Evolutionary conservation across 768 basidiomycete genomes (phyloP), one percentile per base, ranked within the genome.

Genomic region (Panaeolus papilionaceus): DNA sequence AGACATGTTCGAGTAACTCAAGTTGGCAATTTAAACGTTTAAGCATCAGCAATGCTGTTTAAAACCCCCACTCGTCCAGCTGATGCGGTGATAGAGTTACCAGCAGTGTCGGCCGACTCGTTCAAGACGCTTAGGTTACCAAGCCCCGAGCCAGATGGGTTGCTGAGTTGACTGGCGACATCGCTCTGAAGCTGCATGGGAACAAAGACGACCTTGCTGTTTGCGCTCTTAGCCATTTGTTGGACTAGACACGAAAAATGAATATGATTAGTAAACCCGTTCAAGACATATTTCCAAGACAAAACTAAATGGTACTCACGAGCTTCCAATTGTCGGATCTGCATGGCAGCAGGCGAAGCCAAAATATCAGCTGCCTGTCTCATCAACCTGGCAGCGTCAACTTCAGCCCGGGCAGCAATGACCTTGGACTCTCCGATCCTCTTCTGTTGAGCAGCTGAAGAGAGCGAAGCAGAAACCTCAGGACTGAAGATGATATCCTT

Each of bases 371-470:
- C 96, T 12, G 96, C 96, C 78, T 97, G 95, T 68, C 96, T 88
- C 96, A 98, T 98, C 77, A 98, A 88, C 73, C 94, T 88, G 33
- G 96, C 95, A 40, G 95, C 85, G 77, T 98, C 96, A 71, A 98
- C 96, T 81, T 98, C 96, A 14, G 96, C 97, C 67, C 95, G 89
- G 0, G 95, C 96, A 64, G 95, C 94, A 73, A 98, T 97, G 76
- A 97, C 94, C 81, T 98, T 98, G 75, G 90, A 90, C 82, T 99
- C 97, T 79, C 96, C 97, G 67, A 98, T 90, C 68, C 97, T 88
- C 87, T 98, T 98, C 81, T 97, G 95, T 75, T 98, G 96, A 20
- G 97, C 97, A 42, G 97, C 97, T 70, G 92, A 93, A 12, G 95
- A 97, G 62, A 99, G 85, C 18, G 94, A 94, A 9, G 94, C 91